Conservation (phyloP, 306 rosid genomes). For the Phaseolus lunatus region DNA sequence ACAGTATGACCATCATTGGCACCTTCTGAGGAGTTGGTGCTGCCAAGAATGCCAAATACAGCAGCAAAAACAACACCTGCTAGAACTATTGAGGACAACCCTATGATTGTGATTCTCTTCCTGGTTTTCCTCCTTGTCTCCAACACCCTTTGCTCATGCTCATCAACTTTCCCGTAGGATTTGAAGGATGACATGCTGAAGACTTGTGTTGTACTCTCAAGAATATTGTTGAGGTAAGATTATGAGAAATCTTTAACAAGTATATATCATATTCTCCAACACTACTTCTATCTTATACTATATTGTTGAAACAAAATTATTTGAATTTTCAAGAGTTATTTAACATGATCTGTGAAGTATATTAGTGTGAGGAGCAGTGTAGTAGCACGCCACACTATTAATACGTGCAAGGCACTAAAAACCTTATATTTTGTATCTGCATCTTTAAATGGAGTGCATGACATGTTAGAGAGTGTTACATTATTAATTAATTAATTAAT, state of each 20-base stretch:
- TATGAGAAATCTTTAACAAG: too few relatives aligned
- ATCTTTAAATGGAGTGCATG: slow-evolving; percentile 38
- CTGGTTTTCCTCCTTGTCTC: slow-evolving; percentile 57
- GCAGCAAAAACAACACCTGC: slow-evolving; percentile 54
- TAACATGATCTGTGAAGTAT: not conserved
- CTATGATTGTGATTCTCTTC: slow-evolving; percentile 62
- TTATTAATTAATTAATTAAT: not conserved
- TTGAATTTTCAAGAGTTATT: too few relatives aligned
- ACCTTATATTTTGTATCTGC: not conserved
- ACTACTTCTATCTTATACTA: too few relatives aligned
- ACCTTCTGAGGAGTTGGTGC: slow-evolving; percentile 39
- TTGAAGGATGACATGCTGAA: slow-evolving; percentile 52
- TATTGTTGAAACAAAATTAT: too few relatives aligned
- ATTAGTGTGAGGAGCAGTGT: slow-evolving; percentile 19
- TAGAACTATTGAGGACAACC: slow-evolving; percentile 59
- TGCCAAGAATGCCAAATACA: slow-evolving; percentile 48
- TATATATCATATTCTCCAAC: too few relatives aligned
- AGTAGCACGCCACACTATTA: slow-evolving; percentile 23
- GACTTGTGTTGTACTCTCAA: not conserved
- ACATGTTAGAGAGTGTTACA: slow-evolving; percentile 40
- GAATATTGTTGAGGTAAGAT: not conserved
- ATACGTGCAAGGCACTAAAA: slow-evolving; percentile 47
- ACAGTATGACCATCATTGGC: slow-evolving; percentile 15
- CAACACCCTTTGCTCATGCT: slow-evolving; percentile 57
- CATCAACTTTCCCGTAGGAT: slow-evolving; percentile 65